Percentiles rank a stretch among this genome's conserved stretches.
Evolutionary conservation across 805 yeast species (phyloP).

Genomic region (Pichia membranifaciens): DNA sequence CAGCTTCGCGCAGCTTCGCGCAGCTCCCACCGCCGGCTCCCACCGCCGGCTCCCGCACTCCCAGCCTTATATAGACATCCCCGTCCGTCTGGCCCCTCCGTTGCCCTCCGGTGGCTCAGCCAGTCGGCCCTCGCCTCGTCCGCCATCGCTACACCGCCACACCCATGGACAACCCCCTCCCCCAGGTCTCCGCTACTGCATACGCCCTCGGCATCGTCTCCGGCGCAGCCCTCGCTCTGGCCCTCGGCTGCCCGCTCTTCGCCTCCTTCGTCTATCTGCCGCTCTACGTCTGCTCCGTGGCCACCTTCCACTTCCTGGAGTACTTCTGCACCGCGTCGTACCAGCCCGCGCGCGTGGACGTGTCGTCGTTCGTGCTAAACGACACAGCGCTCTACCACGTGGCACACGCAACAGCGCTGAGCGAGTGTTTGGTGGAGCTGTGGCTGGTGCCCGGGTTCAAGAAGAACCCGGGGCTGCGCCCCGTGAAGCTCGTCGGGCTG

Average conservation of each 20-base stretch:
- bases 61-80: no score
- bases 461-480: slow-evolving; percentile 1
- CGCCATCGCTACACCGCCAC: no score
- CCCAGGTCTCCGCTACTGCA: slow-evolving; percentile 40
- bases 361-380: slow-evolving; percentile 62
- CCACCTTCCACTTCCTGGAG: slow-evolving; percentile 76
- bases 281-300: slow-evolving; percentile 46
- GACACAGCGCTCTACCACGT: slow-evolving; percentile 57
- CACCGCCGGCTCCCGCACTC: no score
- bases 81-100: no score
- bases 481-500: slow-evolving; percentile 39
- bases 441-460: slow-evolving; percentile 37
- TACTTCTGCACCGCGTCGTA: slow-evolving; percentile 72
- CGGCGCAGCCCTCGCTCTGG: slow-evolving; percentile 34
- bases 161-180: slow-evolving; percentile 38
- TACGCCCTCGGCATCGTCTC: slow-evolving; percentile 37
- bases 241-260: slow-evolving; percentile 16
- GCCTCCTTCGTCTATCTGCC: slow-evolving; percentile 28
- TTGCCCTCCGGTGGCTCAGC: no score
- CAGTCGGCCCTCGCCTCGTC: no score
- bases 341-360: slow-evolving; percentile 59
- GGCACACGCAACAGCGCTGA: slow-evolving; percentile 52
- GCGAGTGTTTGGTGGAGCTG: slow-evolving; percentile 44
- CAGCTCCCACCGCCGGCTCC: no score
- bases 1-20: no score